Percentiles rank a stretch among this genome's conserved stretches.
Evolutionary conservation across 345 rosid genomes (phyloP).

Genomic region (Salix arbutifolia): DNA sequence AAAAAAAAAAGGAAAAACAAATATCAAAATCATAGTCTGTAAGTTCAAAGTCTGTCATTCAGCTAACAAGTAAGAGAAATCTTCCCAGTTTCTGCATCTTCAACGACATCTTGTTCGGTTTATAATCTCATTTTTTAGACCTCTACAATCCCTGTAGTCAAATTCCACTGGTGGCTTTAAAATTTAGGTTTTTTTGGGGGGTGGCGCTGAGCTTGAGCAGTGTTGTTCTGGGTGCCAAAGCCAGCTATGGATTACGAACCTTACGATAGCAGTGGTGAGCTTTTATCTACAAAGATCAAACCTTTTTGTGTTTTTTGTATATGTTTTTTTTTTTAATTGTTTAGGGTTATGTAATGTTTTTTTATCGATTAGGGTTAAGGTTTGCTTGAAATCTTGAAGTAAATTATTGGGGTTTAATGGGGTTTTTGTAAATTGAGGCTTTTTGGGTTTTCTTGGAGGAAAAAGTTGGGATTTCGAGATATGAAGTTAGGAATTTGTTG

Average conservation of each 20-base stretch:
- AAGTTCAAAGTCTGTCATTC: background rate
- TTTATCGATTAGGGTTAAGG: conserved; percentile 2
- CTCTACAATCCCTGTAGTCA: background rate
- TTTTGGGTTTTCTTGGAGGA: background rate
- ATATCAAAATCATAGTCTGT: background rate
- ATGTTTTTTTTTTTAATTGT: background rate
- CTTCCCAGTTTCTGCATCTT: background rate
- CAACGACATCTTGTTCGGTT: background rate
- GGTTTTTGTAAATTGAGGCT: background rate
- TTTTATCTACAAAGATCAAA: conserved; percentile 18
- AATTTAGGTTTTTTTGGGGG: conserved; percentile 10
- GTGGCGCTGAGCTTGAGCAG: background rate
- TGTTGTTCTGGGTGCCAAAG: background rate
- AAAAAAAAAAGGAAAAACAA: background rate
- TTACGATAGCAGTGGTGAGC: conserved; percentile 72
- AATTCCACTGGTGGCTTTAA: too few species aligned
- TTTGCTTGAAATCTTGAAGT: background rate
- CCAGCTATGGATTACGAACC: conserved; percentile 70
- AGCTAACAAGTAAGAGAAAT: background rate
- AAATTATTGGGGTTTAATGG: background rate
- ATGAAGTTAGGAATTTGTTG: background rate
- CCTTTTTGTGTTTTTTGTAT: conserved; percentile 1
- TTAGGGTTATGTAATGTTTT: background rate
- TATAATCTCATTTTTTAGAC: background rate
- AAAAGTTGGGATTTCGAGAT: background rate